Conservation (phyloP, 2,329 filamentous ascomycete genomes). For the Ceratocystis harringtonii region DNA sequence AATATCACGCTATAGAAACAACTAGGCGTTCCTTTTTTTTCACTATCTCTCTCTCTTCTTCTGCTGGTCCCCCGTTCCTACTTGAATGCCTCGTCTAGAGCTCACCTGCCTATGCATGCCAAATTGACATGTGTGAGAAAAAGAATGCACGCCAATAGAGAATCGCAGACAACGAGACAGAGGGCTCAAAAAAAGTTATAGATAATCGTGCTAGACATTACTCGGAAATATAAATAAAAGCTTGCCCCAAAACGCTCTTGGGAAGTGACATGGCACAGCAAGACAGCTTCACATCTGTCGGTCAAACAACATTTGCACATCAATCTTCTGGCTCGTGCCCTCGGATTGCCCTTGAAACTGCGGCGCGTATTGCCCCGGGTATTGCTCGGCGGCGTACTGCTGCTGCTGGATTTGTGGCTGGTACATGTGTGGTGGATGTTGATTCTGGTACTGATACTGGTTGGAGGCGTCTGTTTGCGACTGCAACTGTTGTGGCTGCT, state of each 20-base stretch:
- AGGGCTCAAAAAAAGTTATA: not conserved
- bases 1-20: not conserved
- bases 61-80: not conserved
- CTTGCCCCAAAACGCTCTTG: not conserved
- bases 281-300: not conserved
- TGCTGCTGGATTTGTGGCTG: not conserved
- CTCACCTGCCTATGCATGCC: no score
- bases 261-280: not conserved
- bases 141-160: no score
- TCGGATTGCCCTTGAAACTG: not conserved
- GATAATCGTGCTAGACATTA: not conserved
- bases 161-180: no score
- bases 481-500: not conserved
- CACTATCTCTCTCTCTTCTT: not conserved
- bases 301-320: constrained; percentile 3
- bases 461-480: not conserved
- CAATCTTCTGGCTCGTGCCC: not conserved
- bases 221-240: not conserved
- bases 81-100: no score
- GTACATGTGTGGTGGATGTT: not conserved
- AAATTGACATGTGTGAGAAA: no score
- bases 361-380: not conserved
- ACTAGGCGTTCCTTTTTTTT: not conserved
- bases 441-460: constrained; percentile 3
- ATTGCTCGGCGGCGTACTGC: not conserved